phyloP scores from a whole-genome alignment of 2,329 filamentous ascomycete genomes.

The Sphaerulina vaccinii region DNA sequence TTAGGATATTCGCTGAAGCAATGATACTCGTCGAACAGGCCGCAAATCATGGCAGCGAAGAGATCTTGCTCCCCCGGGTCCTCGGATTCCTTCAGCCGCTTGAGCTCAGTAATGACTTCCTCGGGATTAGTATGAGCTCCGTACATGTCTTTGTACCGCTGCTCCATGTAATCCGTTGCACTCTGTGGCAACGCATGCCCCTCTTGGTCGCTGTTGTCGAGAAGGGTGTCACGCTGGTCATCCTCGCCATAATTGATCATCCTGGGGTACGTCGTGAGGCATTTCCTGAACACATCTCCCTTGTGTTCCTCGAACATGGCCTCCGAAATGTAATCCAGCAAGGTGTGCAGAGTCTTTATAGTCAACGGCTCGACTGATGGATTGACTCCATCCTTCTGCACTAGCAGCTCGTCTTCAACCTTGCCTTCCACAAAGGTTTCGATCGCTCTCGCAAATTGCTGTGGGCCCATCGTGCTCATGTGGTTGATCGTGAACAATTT shows the following conservation, averaged over 20 bases:
- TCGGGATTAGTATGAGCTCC: conserved; percentile 83
- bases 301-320: conserved; percentile 65
- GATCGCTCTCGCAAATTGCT: conserved; percentile 67
- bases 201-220: conserved; percentile 73
- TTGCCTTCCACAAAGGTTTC: conserved; percentile 82
- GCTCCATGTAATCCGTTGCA: conserved; percentile 90
- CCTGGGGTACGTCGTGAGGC: conserved; percentile 88
- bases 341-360: conserved; percentile 77
- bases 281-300: conserved; percentile 77
- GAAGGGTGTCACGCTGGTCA: conserved; percentile 72
- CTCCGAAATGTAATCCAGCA: conserved; percentile 72
- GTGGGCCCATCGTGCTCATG: conserved; percentile 39
- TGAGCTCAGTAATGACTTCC: conserved; percentile 79
- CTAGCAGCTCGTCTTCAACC: conserved; percentile 73
- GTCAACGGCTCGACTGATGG: conserved; percentile 72
- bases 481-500: conserved; percentile 76
- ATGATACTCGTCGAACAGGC: conserved; percentile 93
- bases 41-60: conserved; percentile 98
- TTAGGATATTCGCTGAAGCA: conserved; percentile 94
- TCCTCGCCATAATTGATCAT: conserved; percentile 96
- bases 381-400: conserved; percentile 68
- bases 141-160: conserved; percentile 98
- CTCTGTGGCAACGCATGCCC: conserved; percentile 77
- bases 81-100: conserved; percentile 82
- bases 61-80: conserved; percentile 86